phyloP scores from a whole-genome alignment of 257 asterid genomes.

The Ophiorrhiza pumila region DNA sequence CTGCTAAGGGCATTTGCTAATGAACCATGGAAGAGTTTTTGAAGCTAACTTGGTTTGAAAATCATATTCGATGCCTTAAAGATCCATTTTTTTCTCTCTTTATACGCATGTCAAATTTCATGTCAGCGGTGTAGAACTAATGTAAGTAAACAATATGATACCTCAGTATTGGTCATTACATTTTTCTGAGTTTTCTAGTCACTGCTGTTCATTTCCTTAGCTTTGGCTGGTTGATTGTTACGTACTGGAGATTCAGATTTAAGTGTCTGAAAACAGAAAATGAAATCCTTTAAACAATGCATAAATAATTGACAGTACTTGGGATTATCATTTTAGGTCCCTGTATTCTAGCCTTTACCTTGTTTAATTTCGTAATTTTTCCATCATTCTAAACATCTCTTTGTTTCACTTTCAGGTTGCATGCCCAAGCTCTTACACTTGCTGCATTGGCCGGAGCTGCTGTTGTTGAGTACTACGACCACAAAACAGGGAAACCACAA shows the following conservation, averaged over 20 bases:
- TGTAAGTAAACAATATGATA: background rate
- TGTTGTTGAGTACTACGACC: constrained; percentile 74
- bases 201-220: background rate
- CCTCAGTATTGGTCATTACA: background rate
- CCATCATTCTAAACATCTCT: background rate
- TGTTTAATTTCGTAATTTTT: background rate
- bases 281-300: background rate
- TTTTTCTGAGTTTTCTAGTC: too few relatives aligned
- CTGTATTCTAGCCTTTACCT: background rate
- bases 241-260: background rate
- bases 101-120: background rate
- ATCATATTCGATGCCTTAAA: too few relatives aligned
- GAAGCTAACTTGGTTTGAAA: too few relatives aligned
- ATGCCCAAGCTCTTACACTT: constrained; percentile 90
- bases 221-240: background rate
- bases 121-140: background rate
- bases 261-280: too few relatives aligned
- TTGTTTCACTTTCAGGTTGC: constrained; percentile 51
- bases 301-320: background rate
- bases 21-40: too few relatives aligned
- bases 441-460: constrained; percentile 86
- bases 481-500: constrained; percentile 62
- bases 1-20: too few relatives aligned
- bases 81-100: background rate
- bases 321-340: background rate